A percentile compares a stretch with the other conserved stretches of the same genome.
These are phyloP conservation scores for Rhododendron ferrugineum DNA, from an alignment of 148 eudicot genomes.

Conservation along the genomic window DNA sequence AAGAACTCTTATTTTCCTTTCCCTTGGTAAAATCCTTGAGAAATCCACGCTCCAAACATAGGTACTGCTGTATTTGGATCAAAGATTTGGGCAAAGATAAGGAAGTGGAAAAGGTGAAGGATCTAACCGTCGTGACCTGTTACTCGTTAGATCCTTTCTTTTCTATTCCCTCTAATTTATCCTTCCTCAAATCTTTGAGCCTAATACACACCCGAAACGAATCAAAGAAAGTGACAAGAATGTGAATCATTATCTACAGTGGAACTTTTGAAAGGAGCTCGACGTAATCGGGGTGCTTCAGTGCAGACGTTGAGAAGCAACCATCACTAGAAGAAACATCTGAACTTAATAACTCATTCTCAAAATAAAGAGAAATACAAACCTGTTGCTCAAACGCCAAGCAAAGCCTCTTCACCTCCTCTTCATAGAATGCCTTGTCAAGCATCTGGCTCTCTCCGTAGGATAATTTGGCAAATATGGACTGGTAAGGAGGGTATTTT, in stretches of 20 bases:
- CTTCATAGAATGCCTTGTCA: constrained; percentile 97
- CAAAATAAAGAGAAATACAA: constrained; percentile 1
- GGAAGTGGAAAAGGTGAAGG: neutral
- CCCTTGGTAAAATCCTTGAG: neutral
- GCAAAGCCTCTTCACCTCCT: constrained; percentile 96
- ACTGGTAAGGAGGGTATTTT: constrained; percentile 85
- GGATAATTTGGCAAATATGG: constrained; percentile 75
- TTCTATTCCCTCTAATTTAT: neutral
- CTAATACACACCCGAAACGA: neutral
- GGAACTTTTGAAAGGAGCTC: neutral
- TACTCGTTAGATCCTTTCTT: neutral
- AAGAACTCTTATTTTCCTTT: neutral
- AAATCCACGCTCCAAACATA: neutral
- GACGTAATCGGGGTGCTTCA: neutral
- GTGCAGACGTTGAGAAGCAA: neutral
- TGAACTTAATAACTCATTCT: neutral
- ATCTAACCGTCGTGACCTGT: neutral
- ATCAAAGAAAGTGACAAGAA: neutral
- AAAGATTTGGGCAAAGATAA: neutral
- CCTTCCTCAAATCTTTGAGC: neutral
- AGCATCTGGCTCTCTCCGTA: constrained; percentile 99
- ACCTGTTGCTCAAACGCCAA: constrained; percentile 95
- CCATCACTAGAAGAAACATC: neutral
- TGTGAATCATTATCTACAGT: neutral
- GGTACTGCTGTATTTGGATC: neutral